Evolutionary conservation across 164 flowering plant genomes (phyloP), one percentile per base, ranked within the genome.

Genomic region (Cinnamomum chago): DNA sequence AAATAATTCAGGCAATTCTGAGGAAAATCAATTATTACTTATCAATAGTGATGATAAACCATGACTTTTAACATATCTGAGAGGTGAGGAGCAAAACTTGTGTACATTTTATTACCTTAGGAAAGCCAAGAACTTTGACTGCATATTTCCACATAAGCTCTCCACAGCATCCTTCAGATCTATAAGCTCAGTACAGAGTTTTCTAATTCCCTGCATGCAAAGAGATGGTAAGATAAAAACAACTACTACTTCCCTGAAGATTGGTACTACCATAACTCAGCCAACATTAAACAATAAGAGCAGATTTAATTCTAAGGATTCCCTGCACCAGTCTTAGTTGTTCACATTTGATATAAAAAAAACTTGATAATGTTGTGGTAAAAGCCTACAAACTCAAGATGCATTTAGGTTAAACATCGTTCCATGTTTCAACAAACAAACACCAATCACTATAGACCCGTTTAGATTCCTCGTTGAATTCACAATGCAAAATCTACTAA

Each of bases 91-190:
- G 47, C 47, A 35, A 35, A 5, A 35, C 47, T 35, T 35, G 47
- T 40, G 47, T 9, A 4, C 60, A 72, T 30, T 20, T 25, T 47
- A 62, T 79, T 86, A 95, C 99, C 99, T 93, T 73, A 93, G 85
- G 80, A 93, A 93, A 66, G 99, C 92, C 77, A 88, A 76, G 79
- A 86, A 92, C 80, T 95, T 95, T 18, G 92, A 81, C 9, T 84
- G 94, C 83, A 84, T 89, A 82, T 95, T 90, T 22, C 96, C 94
- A 83, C 93, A 86, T 81, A 95, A 82, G 76, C 89, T 90, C 55
- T 95, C 99, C 68, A 93, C 99, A 3, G 98, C 91, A 86, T 95
- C 98, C 85, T 95, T 95, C 73, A 95, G 82, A 84, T 90, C 97
- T 86, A 95, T 78, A 71, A 95, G 96, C 87, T 95, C 98, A 82